Conservation (phyloP, 768 basidiomycete genomes). For the Pisolithus microcarpus region DNA sequence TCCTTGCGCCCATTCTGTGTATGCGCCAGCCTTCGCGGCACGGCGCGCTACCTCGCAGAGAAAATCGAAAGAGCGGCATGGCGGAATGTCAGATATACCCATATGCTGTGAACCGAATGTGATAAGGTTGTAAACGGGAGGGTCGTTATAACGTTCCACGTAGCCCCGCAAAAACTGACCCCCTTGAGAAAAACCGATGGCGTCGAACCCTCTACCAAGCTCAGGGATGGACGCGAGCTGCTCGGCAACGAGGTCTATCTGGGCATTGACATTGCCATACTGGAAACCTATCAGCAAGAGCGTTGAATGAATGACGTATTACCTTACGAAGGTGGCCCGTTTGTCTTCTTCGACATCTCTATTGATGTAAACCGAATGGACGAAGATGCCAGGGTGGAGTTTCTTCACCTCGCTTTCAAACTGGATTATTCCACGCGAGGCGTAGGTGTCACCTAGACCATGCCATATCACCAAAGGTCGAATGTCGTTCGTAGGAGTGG, state of each 20-base stretch:
- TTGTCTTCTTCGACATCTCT: constrained; percentile 55
- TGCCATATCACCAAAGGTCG: constrained; percentile 74
- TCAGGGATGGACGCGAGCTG: constrained; percentile 62
- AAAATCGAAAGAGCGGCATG: constrained; percentile 57
- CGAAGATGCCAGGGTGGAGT: constrained; percentile 67
- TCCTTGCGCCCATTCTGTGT: constrained; percentile 70
- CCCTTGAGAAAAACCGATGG: constrained; percentile 84
- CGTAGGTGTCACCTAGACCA: constrained; percentile 74
- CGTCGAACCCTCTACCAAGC: constrained; percentile 68
- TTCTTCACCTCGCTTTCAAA: constrained; percentile 53
- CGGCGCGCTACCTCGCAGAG: constrained; percentile 62
- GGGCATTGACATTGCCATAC: constrained; percentile 76
- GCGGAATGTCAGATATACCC: constrained; percentile 73
- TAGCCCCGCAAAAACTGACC: constrained; percentile 88
- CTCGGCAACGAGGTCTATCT: constrained; percentile 54
- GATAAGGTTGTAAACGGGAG: constrained; percentile 72
- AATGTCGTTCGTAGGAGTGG: constrained; percentile 12
- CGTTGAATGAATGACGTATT: background rate
- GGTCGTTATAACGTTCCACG: constrained; percentile 65
- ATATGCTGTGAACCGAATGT: constrained; percentile 87
- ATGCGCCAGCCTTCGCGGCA: constrained; percentile 56
- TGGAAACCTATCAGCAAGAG: constrained; percentile 21
- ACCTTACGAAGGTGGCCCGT: constrained; percentile 65
- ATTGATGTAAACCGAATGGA: constrained; percentile 67
- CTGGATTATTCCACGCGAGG: constrained; percentile 64